Evolutionary conservation across 345 rosid species (phyloP).

Genomic region (Laguncularia racemosa): DNA sequence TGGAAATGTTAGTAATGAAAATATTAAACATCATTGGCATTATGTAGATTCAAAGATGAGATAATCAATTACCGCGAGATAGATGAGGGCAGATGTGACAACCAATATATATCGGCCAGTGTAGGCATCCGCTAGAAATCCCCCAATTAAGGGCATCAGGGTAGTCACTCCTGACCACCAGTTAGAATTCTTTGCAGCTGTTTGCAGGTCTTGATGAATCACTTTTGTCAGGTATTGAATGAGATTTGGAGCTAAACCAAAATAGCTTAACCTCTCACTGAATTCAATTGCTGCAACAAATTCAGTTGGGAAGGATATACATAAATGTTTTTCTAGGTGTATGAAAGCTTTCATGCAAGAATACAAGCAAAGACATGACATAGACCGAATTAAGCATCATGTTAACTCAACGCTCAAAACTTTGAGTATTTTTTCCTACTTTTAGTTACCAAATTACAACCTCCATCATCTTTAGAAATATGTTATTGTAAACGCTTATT

Average conservation of each 20-base stretch:
- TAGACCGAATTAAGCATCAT: no score
- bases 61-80: constrained; percentile 25
- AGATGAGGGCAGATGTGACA: constrained; percentile 28
- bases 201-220: constrained; percentile 33
- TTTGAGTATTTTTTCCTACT: no score
- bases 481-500: no score
- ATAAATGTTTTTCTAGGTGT: no score
- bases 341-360: no score
- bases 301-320: no score
- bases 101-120: constrained; percentile 33
- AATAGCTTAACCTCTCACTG: constrained; percentile 38
- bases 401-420: no score
- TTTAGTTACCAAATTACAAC: no score
- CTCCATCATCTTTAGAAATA: no score
- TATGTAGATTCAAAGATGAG: neutral
- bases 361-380: no score
- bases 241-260: constrained; percentile 33
- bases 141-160: constrained; percentile 39
- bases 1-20: no score
- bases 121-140: constrained; percentile 40
- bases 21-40: no score
- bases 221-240: constrained; percentile 34
- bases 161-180: constrained; percentile 51
- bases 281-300: constrained; percentile 40
- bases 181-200: constrained; percentile 41